Base-by-base conservation (phyloP, 2,329 filamentous ascomycete genomes). In the Fusarium nurragi region DNA sequence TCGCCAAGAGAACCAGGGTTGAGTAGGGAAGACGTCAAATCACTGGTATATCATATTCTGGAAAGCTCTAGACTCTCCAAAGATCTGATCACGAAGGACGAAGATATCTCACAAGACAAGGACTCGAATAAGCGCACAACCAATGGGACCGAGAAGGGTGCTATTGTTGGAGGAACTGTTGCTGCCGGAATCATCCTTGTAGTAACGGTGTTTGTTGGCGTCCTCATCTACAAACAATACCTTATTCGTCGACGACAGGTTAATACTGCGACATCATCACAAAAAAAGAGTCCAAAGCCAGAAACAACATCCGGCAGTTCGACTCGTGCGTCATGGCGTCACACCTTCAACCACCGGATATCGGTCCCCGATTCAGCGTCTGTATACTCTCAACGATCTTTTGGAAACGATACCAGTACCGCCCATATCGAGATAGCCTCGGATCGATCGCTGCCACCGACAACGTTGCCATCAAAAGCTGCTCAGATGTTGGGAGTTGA, bases 101-200 rank as follows among this genome's bases (percentile, higher is more conserved):
- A 36, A 18, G 18, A 34, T 18, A 25, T 41, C 19, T 36, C 30
- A 9, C 49, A 47, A 10, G 11, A 32, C 16, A 32, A 57, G 12
- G 46, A 49, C 19, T 30, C 38, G 11, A 39, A 58, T 6, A 37
- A 49, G 4, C n/a, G 40, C 11, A n/a, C 34, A 10, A 38, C 14
- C 19, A 53, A 34, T 13, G 40, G 46, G 9, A 22, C 54, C n/a
- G 21, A 56, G 10, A 65, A 50, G 23, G 62, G 56, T 21, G 62
- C 59, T 30, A 55, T 72, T 14, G 47, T 70, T 14, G 68, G 68
- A 5, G 68, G 68, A 3, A 64, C 60, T 3, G 28, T 72, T 22
- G 60, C 54, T 14, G 53, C 44, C 13, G 67, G 62, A 8, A 51
- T 71, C 16, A 23, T 70, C 12, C 46, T 72, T 10, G 53, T 55